Percentiles rank a stretch among this genome's conserved stretches.
Conservation (phyloP, 495 filamentous ascomycete species). For the Lindgomyces ingoldianus region DNA sequence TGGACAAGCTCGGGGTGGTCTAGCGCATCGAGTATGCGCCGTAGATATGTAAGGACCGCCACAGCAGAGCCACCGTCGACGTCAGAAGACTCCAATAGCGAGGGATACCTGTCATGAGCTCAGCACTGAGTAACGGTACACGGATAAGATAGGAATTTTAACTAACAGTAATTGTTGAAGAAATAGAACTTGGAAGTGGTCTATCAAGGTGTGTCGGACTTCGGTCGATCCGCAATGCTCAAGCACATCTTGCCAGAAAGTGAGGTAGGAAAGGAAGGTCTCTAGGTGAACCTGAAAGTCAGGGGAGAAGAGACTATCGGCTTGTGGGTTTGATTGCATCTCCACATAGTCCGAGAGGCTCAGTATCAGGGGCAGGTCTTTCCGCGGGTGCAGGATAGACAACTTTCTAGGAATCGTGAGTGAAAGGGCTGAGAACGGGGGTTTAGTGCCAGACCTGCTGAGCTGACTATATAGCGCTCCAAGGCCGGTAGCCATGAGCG, state of each 20-base stretch:
- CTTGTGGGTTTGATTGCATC: constrained; percentile 60
- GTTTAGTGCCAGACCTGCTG: constrained; percentile 64
- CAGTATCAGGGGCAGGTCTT: constrained; percentile 74
- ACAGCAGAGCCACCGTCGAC: constrained; percentile 94
- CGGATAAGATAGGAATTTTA: constrained; percentile 51
- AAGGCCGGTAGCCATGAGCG: constrained; percentile 92
- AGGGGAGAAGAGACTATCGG: constrained; percentile 67
- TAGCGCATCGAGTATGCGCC: constrained; percentile 83
- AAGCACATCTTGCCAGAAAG: constrained; percentile 98
- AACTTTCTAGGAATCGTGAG: constrained; percentile 45
- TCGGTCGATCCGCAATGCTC: constrained; percentile 91
- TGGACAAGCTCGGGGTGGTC: constrained; percentile 91
- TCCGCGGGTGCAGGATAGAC: constrained; percentile 51
- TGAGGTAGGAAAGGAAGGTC: constrained; percentile 89
- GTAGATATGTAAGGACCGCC: constrained; percentile 90
- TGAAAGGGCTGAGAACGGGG: not conserved
- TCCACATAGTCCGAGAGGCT: constrained; percentile 80
- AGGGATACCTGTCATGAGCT: constrained; percentile 71
- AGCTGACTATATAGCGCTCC: constrained; percentile 96
- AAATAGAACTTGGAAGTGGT: constrained; percentile 97
- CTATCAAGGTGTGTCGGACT: constrained; percentile 86
- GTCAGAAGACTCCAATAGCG: constrained; percentile 92
- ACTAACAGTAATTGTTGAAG: constrained; percentile 88
- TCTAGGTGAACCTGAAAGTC: constrained; percentile 79
- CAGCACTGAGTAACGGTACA: constrained; percentile 10